phyloP scores from a whole-genome alignment of 1,284 basidiomycete genomes.

The Athelia psychrophila region DNA sequence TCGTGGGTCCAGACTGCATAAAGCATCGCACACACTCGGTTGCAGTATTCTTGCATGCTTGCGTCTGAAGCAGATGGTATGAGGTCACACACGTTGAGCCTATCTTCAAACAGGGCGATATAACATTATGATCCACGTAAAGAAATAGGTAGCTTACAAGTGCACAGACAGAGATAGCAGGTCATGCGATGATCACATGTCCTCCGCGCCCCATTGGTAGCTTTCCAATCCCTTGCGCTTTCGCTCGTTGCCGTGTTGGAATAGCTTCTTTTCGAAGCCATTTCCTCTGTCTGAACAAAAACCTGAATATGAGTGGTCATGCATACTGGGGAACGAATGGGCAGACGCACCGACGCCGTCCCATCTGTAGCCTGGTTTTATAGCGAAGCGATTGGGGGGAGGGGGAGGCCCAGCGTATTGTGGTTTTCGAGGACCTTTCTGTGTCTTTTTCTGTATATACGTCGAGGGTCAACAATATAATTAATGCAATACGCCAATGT shows the following conservation, averaged over 20 bases:
- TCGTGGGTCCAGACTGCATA: no score
- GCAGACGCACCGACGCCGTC: conserved; percentile 83
- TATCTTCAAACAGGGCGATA: no score
- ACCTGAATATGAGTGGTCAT: conserved; percentile 7
- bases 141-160: neutral
- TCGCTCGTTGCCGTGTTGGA: conserved; percentile 78
- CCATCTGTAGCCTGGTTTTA: conserved; percentile 95
- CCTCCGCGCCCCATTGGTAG: conserved; percentile 85
- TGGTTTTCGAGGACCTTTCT: conserved; percentile 76
- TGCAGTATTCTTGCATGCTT: no score
- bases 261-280: conserved; percentile 92
- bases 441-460: conserved; percentile 59
- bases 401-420: conserved; percentile 87
- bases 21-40: no score
- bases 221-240: conserved; percentile 69
- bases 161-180: neutral
- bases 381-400: conserved; percentile 93
- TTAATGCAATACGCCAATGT: conserved; percentile 2
- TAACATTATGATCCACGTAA: no score
- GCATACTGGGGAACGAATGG: neutral
- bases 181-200: conserved; percentile 62
- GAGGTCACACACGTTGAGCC: no score
- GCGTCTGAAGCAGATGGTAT: no score
- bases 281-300: conserved; percentile 74
- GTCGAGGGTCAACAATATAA: conserved; percentile 4